These are phyloP conservation scores for Aspergillus sergii DNA, from an alignment of 2,329 filamentous ascomycete genomes.

Conservation along the genomic window DNA sequence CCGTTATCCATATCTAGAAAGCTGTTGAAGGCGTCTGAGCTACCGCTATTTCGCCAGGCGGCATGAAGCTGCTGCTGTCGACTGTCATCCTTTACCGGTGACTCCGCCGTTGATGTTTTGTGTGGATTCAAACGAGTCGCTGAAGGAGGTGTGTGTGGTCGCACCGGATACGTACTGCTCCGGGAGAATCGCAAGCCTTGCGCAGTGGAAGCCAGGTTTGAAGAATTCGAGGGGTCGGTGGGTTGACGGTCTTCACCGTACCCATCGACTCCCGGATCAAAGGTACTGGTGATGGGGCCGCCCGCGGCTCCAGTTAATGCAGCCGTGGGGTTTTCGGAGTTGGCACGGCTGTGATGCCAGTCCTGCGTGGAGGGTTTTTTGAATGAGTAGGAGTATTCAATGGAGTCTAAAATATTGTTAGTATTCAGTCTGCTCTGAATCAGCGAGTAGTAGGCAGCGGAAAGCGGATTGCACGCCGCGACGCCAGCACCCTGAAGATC, in stretches of 20 bases:
- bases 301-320: slow-evolving; percentile 52
- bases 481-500: slow-evolving; percentile 17
- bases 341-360: slow-evolving; percentile 69
- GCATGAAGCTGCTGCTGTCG: slow-evolving; percentile 38
- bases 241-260: slow-evolving; percentile 35
- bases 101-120: slow-evolving; percentile 32
- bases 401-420: slow-evolving; percentile 17
- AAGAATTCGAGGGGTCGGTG: slow-evolving; percentile 34
- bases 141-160: slow-evolving; percentile 49
- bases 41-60: slow-evolving; percentile 43
- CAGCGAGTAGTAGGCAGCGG: neutral
- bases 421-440: slow-evolving; percentile 1
- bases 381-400: slow-evolving; percentile 31
- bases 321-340: slow-evolving; percentile 66
- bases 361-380: slow-evolving; percentile 51
- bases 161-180: slow-evolving; percentile 51
- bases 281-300: slow-evolving; percentile 35
- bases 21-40: slow-evolving; percentile 45
- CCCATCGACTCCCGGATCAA: slow-evolving; percentile 40
- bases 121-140: slow-evolving; percentile 38
- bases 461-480: slow-evolving; percentile 7
- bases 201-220: slow-evolving; percentile 39
- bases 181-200: slow-evolving; percentile 49
- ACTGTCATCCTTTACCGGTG: slow-evolving; percentile 32
- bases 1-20: slow-evolving; percentile 49